These are phyloP conservation scores for Creolimax fragrantissima DNA, from an alignment of 78 protist genomes.

Conservation along the genomic window DNA sequence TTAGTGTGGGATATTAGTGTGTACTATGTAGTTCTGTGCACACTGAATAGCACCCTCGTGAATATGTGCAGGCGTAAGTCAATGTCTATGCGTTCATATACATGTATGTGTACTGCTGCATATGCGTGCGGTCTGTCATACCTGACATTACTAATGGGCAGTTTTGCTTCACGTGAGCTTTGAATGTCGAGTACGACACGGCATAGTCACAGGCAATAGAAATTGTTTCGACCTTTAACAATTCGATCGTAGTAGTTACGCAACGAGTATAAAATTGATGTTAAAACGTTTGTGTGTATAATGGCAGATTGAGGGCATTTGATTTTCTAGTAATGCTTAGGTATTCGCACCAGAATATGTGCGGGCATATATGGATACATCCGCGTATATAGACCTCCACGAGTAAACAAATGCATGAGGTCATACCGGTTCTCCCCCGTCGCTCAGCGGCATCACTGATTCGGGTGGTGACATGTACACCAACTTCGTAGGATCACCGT, in stretches of 20 bases:
- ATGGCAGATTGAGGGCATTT: background rate
- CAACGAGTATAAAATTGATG: no score
- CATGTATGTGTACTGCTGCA: background rate
- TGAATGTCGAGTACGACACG: background rate
- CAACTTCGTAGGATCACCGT: background rate
- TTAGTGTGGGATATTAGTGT: no score
- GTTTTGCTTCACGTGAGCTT: background rate
- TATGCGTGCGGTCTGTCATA: background rate
- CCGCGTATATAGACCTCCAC: no score
- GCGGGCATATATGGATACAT: no score
- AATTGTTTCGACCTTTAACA: background rate
- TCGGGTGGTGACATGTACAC: background rate
- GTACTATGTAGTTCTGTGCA: background rate
- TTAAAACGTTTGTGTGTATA: background rate
- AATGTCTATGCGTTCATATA: background rate
- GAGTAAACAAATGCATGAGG: background rate
- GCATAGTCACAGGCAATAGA: background rate
- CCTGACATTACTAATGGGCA: background rate
- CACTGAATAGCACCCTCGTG: background rate
- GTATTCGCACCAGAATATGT: background rate
- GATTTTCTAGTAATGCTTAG: background rate
- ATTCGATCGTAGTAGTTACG: background rate
- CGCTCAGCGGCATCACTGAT: background rate
- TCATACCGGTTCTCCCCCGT: no score
- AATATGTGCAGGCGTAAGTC: background rate